Base-by-base conservation (phyloP, 78 protist genomes). In the Dictyostelium brefeldianum region DNA sequence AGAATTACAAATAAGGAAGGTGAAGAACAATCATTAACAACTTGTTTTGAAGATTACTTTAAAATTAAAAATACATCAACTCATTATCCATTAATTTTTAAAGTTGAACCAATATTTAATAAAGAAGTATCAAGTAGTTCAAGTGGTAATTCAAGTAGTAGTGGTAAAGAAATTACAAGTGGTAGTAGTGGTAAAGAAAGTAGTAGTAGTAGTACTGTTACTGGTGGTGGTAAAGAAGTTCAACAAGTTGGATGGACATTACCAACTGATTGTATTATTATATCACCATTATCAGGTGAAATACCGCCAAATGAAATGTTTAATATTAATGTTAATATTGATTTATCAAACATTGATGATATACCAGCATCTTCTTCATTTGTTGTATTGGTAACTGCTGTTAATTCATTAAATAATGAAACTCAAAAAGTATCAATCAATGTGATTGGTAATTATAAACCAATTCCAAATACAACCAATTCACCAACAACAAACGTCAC, bases 401-500 rank as follows among this genome's bases (percentile, higher is more conserved):
- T 87, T 1, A 84, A 87, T 22, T 29, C 81, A 10, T 57, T 87
- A 15, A 87, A 77, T 47, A 84, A 84, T 15, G 93, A 87, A 51
- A 9, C 83, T 36, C 93, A 87, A 65, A 87, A 87, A 47, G 56
- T 87, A 8, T 18, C 9, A 29, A 70, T 87, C 17, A 78, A 87
- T 36, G 50, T 87, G 8, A 31, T 77, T 27, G 93, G 85, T 14
- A 80, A 80, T 18, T 53, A 78, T 51, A 87, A 87, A 51, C 81
- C 92, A n/a, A 50, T 59, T 11, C 47, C 92, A 25, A 59, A 41
- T 22, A 46, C 92, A 31, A 29, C 47, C n/a, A n/a, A n/a, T 46
- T 22, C 89, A 11, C 57, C 50, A 59, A 18, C 83, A 46, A 46
- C 92, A 43, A 48, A n/a, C n/a, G n/a, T n/a, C n/a, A n/a, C n/a